A percentile compares a stretch with the other conserved stretches of the same genome.
Evolutionary conservation across 352 stramenopile genomes (phyloP).

Genomic region (Thraustochytrium striatum): DNA sequence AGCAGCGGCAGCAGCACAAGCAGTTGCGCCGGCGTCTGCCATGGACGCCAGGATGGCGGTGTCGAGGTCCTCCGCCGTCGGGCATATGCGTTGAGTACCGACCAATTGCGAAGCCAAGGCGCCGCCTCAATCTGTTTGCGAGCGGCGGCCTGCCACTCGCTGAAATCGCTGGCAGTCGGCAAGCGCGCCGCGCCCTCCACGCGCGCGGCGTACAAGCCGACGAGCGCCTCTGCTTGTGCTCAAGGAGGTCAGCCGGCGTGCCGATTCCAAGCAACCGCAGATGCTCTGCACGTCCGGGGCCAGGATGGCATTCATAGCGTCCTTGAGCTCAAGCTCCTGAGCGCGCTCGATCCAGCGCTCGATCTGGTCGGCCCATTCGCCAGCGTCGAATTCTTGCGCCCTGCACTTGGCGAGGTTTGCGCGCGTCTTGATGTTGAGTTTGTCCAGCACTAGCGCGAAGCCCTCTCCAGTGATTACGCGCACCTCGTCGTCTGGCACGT

Average conservation of each 20-base stretch:
- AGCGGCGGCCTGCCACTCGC: background rate
- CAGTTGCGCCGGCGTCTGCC: background rate
- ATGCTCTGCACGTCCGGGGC: background rate
- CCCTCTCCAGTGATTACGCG: background rate
- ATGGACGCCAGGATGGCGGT: background rate
- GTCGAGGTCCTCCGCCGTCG: background rate
- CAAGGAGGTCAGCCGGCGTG: slow-evolving; percentile 12
- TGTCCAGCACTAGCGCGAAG: background rate
- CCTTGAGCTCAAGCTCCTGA: slow-evolving; percentile 24
- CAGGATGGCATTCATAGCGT: slow-evolving; percentile 30
- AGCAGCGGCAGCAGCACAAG: background rate
- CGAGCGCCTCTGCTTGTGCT: slow-evolving; percentile 19
- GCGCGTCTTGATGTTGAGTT: slow-evolving; percentile 30
- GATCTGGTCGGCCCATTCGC: background rate
- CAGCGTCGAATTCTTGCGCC: slow-evolving; percentile 10
- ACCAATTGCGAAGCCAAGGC: slow-evolving; percentile 23
- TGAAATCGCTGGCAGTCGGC: slow-evolving; percentile 5
- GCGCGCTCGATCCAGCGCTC: background rate
- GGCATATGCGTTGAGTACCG: background rate
- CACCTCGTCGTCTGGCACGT: slow-evolving; percentile 29
- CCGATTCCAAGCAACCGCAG: background rate
- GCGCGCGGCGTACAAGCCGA: background rate
- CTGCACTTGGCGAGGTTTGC: background rate
- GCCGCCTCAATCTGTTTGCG: slow-evolving; percentile 1
- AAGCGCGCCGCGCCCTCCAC: background rate